Evolutionary conservation across 208 protist genomes (phyloP), one percentile per base, ranked within the genome.

Genomic region (Leishmania martiniquensis): DNA sequence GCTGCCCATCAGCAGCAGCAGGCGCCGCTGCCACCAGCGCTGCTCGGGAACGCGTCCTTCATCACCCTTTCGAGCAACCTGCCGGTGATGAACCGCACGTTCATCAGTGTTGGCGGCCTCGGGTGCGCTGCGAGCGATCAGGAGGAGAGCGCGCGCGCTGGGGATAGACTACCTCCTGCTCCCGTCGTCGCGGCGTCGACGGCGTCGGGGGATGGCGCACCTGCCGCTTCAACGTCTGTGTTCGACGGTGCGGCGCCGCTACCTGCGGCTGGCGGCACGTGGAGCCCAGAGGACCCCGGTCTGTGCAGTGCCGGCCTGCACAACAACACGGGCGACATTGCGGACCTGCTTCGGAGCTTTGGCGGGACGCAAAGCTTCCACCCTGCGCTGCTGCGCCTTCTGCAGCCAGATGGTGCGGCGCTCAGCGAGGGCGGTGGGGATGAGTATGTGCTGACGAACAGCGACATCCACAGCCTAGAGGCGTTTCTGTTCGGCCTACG

Each of bases 401-500:
- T 57, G 55, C 77, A 25, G 70, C 52, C 37, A 39, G 87, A 83
- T 80, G 66, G 88, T 69, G 66, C 44, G 13, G 77, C 76, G 32
- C 70, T 74, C 20, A 86, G 84, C 29, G 70, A 78, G 39, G 87
- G 84, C 45, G 71, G 76, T 39, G 62, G 72, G 39, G 86, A 85
- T 34, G 89, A 89, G 78, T 93, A 91, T 84, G 90, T 97, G 32
- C 75, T 97, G 68, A 90, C 89, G 12, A 97, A 94, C 81, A 82
- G 85, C 52, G 93, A 97, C 59, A 91, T 97, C 57, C 93, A 97
- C 80, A 95, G 93, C 62, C 39, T 97, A 32, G 91, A 95, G 84
- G 89, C 93, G 0, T 97, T 97, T 66, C 78, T 97, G 12, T 97
- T 95, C 76, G 93, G 93, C 51, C 80, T 94, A 60, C 85, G 88